A percentile compares a stretch with the other conserved stretches of the same genome.
phyloP scores from a whole-genome alignment of 1,284 basidiomycete genomes.

The Leccinum holopus region DNA sequence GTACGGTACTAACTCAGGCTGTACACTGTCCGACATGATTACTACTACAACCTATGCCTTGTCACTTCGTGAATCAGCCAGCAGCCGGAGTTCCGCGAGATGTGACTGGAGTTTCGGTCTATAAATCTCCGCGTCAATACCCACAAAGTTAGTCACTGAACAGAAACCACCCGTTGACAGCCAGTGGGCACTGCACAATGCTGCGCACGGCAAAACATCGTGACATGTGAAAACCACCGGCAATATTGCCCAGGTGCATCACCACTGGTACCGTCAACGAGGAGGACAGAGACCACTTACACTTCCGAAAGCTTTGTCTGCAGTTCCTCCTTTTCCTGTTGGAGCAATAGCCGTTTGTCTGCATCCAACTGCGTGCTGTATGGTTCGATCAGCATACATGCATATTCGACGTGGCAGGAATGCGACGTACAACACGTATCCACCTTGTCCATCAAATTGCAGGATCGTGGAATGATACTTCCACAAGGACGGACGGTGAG shows the following conservation, averaged over 20 bases:
- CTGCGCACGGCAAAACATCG: background rate
- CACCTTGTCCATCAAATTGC: slow-evolving; percentile 83
- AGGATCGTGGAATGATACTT: slow-evolving; percentile 93
- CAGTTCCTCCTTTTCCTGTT: slow-evolving; percentile 90
- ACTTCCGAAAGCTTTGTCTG: slow-evolving; percentile 81
- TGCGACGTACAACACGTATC: slow-evolving; percentile 76
- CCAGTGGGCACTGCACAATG: background rate
- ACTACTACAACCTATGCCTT: background rate
- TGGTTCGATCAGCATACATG: slow-evolving; percentile 4
- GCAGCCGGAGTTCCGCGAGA: slow-evolving; percentile 60
- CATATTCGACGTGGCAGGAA: slow-evolving; percentile 1
- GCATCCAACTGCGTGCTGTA: slow-evolving; percentile 85
- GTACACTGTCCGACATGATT: background rate
- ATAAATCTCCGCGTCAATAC: slow-evolving; percentile 11
- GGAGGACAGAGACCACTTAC: slow-evolving; percentile 41
- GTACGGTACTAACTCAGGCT: no score
- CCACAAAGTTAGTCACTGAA: background rate
- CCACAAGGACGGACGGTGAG: slow-evolving; percentile 91
- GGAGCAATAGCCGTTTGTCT: slow-evolving; percentile 86
- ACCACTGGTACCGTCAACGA: background rate
- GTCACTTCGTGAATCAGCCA: slow-evolving; percentile 19
- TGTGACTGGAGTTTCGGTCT: slow-evolving; percentile 82
- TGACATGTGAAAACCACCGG: background rate
- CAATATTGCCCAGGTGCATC: no score
- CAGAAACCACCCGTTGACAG: background rate